Evolutionary conservation across 805 yeast genomes (phyloP).

Genomic region (Suhomyces emberorum): DNA sequence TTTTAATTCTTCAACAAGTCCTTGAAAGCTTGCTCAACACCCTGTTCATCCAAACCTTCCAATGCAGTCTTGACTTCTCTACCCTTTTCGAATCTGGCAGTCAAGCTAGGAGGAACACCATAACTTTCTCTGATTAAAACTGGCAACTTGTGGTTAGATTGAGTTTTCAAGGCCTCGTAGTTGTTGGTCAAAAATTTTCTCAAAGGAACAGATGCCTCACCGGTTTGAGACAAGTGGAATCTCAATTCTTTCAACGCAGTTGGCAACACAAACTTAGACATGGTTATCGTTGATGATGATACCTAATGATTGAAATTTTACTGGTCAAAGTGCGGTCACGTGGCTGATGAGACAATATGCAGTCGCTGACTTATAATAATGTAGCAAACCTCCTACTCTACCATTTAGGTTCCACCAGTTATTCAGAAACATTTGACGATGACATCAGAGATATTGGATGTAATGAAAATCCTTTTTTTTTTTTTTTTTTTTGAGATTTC

Average conservation of each 20-base stretch:
- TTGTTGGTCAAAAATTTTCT: slow-evolving; percentile 60
- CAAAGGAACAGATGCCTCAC: slow-evolving; percentile 64
- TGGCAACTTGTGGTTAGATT: slow-evolving; percentile 61
- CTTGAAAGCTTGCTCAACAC: slow-evolving; percentile 39
- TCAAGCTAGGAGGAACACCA: slow-evolving; percentile 70
- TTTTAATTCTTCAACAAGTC: slow-evolving; percentile 30
- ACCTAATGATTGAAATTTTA: slow-evolving; percentile 9
- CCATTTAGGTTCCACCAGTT: no score
- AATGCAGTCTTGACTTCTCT: slow-evolving; percentile 47
- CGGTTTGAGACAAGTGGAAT: slow-evolving; percentile 77
- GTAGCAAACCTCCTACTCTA: no score
- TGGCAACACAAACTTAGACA: slow-evolving; percentile 47
- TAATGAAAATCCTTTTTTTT: no score
- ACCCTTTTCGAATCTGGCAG: slow-evolving; percentile 66
- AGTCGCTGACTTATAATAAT: background rate
- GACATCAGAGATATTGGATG: no score
- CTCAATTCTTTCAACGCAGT: slow-evolving; percentile 71
- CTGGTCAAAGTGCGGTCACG: slow-evolving; percentile 8
- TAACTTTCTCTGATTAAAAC: slow-evolving; percentile 75
- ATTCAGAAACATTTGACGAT: no score
- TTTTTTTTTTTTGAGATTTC: no score
- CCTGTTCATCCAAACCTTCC: slow-evolving; percentile 46
- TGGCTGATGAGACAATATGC: background rate
- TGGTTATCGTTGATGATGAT: slow-evolving; percentile 10
- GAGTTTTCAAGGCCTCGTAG: slow-evolving; percentile 61